Percentiles rank a stretch among this genome's conserved stretches.
phyloP scores from a whole-genome alignment of 75 land plant genomes.

The Gnetum montanum region DNA sequence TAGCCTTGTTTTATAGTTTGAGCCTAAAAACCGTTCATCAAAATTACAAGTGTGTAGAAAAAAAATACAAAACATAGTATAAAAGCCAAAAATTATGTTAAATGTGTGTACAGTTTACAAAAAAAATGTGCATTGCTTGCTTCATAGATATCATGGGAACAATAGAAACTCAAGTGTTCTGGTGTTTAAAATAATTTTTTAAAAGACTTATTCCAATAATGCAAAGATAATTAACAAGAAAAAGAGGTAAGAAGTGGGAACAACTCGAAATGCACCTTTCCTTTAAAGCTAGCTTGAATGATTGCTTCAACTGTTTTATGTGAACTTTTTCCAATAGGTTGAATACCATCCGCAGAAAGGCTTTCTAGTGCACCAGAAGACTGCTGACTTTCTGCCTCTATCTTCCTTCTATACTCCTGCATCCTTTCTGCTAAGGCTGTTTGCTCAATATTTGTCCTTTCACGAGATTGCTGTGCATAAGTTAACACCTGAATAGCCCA shows the following conservation, averaged over 20 bases:
- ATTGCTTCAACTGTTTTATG: slow-evolving; percentile 74
- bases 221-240: not conserved
- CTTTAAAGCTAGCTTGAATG: slow-evolving; percentile 68
- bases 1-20: slow-evolving; percentile 95
- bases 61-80: not conserved
- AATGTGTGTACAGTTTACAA: not conserved
- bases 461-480: slow-evolving; percentile 90
- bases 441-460: slow-evolving; percentile 73
- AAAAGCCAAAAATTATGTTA: slow-evolving; percentile 1
- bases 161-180: not conserved
- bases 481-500: slow-evolving; percentile 62
- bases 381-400: slow-evolving; percentile 55
- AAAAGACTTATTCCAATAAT: too few relatives aligned
- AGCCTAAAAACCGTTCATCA: slow-evolving; percentile 41
- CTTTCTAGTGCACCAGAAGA: slow-evolving; percentile 39
- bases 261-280: slow-evolving; percentile 41
- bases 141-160: not conserved
- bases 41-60: not conserved
- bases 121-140: not conserved
- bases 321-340: slow-evolving; percentile 43
- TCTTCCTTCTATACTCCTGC: slow-evolving; percentile 85
- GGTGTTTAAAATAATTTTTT: too few relatives aligned
- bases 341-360: slow-evolving; percentile 59
- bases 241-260: not conserved
- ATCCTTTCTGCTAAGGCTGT: slow-evolving; percentile 87